Conservation (phyloP, 2,329 filamentous ascomycete species). For the Trichoderma oligosporum region DNA sequence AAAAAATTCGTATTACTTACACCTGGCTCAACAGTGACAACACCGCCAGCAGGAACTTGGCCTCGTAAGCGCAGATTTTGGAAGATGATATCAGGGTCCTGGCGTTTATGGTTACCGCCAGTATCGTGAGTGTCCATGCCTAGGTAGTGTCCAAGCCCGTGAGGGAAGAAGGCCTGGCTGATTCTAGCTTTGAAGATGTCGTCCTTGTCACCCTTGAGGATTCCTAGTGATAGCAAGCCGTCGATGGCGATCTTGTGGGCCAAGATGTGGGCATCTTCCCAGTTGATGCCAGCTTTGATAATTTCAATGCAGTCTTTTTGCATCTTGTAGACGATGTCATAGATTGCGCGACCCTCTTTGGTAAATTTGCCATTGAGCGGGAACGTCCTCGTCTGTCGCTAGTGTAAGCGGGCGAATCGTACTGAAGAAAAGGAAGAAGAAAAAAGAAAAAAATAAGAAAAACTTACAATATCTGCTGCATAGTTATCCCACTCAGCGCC, state of each 20-base stretch:
- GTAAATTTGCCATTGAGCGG: conserved; percentile 72
- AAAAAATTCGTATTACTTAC: conserved; percentile 50
- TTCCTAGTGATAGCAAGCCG: conserved; percentile 70
- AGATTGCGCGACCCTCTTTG: conserved; percentile 67
- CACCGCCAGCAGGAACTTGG: conserved; percentile 68
- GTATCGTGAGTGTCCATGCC: conserved; percentile 92
- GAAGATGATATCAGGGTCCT: conserved; percentile 80
- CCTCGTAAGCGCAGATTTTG: conserved; percentile 79
- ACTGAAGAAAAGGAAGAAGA: not conserved
- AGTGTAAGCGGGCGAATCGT: too few relatives aligned
- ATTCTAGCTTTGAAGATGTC: conserved; percentile 75
- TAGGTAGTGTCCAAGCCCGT: conserved; percentile 85
- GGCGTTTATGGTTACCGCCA: conserved; percentile 72
- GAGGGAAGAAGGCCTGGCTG: conserved; percentile 88
- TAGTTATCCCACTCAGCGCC: conserved; percentile 74
- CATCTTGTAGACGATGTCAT: conserved; percentile 83
- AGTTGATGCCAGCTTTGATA: conserved; percentile 69
- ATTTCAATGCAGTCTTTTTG: conserved; percentile 71
- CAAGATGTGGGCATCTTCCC: conserved; percentile 76
- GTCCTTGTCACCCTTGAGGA: conserved; percentile 63
- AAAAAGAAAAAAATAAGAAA: not conserved
- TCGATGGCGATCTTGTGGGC: conserved; percentile 81
- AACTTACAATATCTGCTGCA: conserved; percentile 59
- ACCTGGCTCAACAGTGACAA: conserved; percentile 94
- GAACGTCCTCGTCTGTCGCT: conserved; percentile 71